Percentiles rank a stretch among this genome's conserved stretches.
phyloP scores from a whole-genome alignment of 768 basidiomycete species.

The Lepiota subincarnata region DNA sequence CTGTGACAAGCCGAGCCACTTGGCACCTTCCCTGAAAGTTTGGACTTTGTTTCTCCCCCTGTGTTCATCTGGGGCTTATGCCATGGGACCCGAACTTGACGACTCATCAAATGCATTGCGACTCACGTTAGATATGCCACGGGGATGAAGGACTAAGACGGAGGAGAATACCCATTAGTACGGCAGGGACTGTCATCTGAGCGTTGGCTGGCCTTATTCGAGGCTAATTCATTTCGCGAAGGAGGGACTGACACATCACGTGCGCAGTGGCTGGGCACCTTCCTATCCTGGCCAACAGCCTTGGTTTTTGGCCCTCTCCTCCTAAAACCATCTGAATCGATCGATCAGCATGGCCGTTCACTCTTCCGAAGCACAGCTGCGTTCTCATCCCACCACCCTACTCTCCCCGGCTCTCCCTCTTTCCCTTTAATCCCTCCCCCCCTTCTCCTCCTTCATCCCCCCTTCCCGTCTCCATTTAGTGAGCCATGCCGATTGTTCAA shows the following conservation, averaged over 20 bases:
- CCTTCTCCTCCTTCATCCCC: constrained; percentile 14
- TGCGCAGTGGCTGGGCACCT: constrained; percentile 16
- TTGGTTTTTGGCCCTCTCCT: constrained; percentile 24
- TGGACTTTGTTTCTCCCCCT: not conserved
- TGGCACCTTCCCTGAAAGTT: not conserved
- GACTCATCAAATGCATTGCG: not conserved
- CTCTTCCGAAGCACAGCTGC: constrained; percentile 18
- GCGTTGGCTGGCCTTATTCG: not conserved
- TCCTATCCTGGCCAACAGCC: constrained; percentile 26
- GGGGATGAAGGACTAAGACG: not conserved
- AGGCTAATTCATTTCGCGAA: constrained; percentile 11
- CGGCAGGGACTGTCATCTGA: constrained; percentile 8
- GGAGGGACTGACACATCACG: constrained; percentile 3
- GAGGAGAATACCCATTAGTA: not conserved
- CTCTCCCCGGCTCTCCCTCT: constrained; percentile 19
- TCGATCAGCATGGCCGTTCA: constrained; percentile 29
- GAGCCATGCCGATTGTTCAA: constrained; percentile 26
- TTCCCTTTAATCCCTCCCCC: constrained; percentile 19
- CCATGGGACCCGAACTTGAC: not conserved
- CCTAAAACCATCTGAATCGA: constrained; percentile 27
- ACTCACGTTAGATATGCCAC: not conserved
- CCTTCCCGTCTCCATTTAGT: constrained; percentile 15
- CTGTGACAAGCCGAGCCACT: not conserved
- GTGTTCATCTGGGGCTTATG: no score
- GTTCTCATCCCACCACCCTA: constrained; percentile 13